Base-by-base conservation (phyloP, 192 early-diverging fungal genomes). In the Rhizophagus clarus region DNA sequence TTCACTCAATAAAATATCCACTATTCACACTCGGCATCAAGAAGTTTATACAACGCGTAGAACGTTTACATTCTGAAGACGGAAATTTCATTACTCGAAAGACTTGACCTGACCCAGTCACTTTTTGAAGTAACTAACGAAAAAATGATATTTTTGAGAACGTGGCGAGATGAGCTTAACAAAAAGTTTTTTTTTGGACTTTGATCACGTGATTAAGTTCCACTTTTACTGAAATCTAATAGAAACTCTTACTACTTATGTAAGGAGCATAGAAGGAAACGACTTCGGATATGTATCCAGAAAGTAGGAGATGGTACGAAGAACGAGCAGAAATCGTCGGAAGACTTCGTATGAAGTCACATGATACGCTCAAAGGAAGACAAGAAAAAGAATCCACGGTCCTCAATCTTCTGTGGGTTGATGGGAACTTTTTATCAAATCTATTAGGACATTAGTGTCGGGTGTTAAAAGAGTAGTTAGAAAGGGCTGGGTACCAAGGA, bases 11-110 rank as follows among this genome's bases (percentile, higher is more conserved):
- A 56, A 67, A 67, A 9, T 32, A 67, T 14, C 64, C 17, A 28
- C 29, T 17, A 31, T 67, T 29, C 31, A 32, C 17, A 3, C 29
- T 15, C 32, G 64, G 64, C 64, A 17, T 12, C 29, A 66, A 66
- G 64, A 28, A 26, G 31, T 67, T 67, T 67, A 67, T 67, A 17
- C 64, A 67, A 32, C 64, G 64, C 64, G 64, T 67, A 14, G 64
- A 67, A 15, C 64, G 64, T 17, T 31, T 67, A 17, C 64, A 67
- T 29, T 31, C 14, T 15, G 64, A 17, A 67, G 64, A 67, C 17
- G 20, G 28, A 67, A 67, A 67, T 11, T 67, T 31, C 11, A 67
- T 15, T 67, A 67, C 31, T 67, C 32, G 64, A 67, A 67, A 31
- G 15, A 31, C 31, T 67, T 20, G 32, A 67, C 31, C 32, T 67